Evolutionary conservation across 306 rosid genomes (phyloP), one percentile per base, ranked within the genome.

Genomic region (Neltuma alba): DNA sequence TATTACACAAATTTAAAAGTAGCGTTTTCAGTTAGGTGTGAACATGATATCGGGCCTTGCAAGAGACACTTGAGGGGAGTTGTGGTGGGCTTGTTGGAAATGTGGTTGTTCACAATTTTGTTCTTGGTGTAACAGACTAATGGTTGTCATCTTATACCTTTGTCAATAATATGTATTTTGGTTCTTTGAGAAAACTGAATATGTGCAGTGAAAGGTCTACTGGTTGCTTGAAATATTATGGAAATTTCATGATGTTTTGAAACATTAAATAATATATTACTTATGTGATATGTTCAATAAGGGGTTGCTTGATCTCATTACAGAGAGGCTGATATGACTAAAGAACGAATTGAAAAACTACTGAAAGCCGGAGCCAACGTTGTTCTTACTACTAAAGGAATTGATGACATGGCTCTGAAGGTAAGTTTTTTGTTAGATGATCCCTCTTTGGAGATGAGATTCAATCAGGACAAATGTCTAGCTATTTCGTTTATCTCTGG

Each of bases 351-450:
- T 77, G 96, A 88, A 61, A 96, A 93, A 78, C 88, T 96, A 77
- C 82, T 93, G 78, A 91, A 93, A 83, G 98, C 94, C 76, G 99
- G 99, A 81, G 99, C 99, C 23, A 96, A 93, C 80, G 99, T 96
- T 82, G 83, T 96, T 88, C 82, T 95, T 82, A 96, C 99, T 37
- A 96, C 99, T 9, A 96, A 96, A 78, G 99, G 98, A 74, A 93
- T 96, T 85, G 99, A 96, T 78, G 99, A 96, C 88, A 96, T 93
- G 99, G 94, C 99, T 74, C 93, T 96, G 55, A 96, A 96, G 96
- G 99, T 74, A 85, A 70, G 36, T 34, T 82, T 27, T 41, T 7
- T 12, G 40, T 71, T 78, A 41, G 34, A 47, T 62, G 15, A 3
- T 31, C 20, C 65, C 41, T 52, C 37, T 23, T 50, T 34, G 1